A percentile compares a stretch with the other conserved stretches of the same genome.
phyloP scores from a whole-genome alignment of 441 rosid species.

The Populus trichocarpa region DNA sequence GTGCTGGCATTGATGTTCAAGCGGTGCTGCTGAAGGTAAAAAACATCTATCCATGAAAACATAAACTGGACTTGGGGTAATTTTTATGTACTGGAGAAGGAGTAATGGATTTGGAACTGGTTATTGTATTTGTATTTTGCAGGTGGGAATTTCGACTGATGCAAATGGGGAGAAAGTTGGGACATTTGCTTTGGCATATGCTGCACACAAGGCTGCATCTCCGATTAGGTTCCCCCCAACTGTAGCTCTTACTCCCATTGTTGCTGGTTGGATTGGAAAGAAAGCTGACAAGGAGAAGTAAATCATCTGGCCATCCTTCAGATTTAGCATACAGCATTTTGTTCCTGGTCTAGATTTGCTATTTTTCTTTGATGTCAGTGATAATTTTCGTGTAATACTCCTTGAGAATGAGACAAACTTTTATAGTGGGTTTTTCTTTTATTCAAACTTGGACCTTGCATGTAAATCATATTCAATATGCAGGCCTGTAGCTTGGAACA shows the following conservation, averaged over 20 bases:
- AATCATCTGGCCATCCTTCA: background rate
- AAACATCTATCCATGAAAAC: background rate
- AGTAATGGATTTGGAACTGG: background rate
- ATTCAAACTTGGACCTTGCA: too few species aligned
- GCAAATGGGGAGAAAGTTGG: constrained; percentile 82
- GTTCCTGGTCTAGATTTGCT: background rate
- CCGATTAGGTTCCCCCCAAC: constrained; percentile 91
- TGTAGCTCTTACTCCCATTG: constrained; percentile 83
- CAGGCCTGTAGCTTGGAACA: background rate
- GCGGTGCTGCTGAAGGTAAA: constrained; percentile 62
- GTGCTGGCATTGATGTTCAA: constrained; percentile 73
- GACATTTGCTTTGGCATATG: constrained; percentile 80
- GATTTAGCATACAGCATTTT: background rate
- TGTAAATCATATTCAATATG: too few species aligned
- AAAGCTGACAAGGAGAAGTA: constrained; percentile 51
- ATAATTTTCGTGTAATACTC: background rate
- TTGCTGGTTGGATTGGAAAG: constrained; percentile 87
- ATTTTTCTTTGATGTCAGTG: background rate
- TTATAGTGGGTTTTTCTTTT: background rate
- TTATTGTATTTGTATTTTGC: constrained; percentile 1
- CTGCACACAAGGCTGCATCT: constrained; percentile 98
- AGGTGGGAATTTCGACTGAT: constrained; percentile 75
- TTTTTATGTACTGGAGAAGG: background rate
- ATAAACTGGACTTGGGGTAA: background rate
- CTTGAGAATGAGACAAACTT: background rate